Conservation (phyloP, 169 alveolate species). For the Plasmodium knowlesi region DNA sequence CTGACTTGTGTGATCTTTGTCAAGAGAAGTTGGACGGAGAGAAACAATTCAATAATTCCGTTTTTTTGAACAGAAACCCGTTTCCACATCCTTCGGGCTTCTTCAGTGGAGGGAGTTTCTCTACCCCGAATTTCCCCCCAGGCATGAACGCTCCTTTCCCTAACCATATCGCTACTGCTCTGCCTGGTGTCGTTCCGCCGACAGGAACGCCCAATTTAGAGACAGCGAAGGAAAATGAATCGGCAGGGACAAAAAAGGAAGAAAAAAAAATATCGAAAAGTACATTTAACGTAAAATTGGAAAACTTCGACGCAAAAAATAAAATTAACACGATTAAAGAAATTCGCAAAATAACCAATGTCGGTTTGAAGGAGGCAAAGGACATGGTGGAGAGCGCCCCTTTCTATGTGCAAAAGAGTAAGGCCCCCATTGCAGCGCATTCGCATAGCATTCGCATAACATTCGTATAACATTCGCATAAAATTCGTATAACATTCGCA, state of each 20-base stretch:
- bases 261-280: conserved; percentile 76
- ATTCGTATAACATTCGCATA: not conserved
- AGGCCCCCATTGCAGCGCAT: conserved; percentile 2
- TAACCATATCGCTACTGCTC: not conserved
- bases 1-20: conserved; percentile 90
- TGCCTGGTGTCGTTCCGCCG: too few relatives aligned
- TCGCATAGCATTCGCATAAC: not conserved
- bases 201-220: not conserved
- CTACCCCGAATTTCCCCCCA: not conserved
- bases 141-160: conserved; percentile 4
- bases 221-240: conserved; percentile 15
- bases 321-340: conserved; percentile 88
- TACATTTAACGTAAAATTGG: conserved; percentile 77
- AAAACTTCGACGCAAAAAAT: conserved; percentile 84
- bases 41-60: conserved; percentile 71
- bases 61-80: conserved; percentile 85
- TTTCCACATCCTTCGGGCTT: conserved; percentile 87
- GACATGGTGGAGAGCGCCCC: conserved; percentile 89
- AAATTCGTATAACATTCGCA: too few relatives aligned
- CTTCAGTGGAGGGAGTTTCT: not conserved
- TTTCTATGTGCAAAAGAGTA: conserved; percentile 80
- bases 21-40: conserved; percentile 85
- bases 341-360: conserved; percentile 84
- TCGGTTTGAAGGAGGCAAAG: conserved; percentile 87
- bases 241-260: conserved; percentile 37